Evolutionary conservation across 345 rosid species (phyloP), one percentile per base, ranked within the genome.

Genomic region (Pistacia vera): DNA sequence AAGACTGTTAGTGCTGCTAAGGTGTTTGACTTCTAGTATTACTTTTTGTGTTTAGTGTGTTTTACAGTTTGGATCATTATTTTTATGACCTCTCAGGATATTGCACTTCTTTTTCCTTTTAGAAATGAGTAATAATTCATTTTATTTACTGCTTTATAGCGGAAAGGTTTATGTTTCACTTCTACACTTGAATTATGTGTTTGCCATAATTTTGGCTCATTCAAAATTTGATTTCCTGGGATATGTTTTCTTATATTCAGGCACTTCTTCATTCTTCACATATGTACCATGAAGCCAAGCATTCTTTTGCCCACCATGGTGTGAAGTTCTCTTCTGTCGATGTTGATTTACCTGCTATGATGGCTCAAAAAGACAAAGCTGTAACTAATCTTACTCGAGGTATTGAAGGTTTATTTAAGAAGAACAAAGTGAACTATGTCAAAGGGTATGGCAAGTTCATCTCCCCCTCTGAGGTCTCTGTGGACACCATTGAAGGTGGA

Each of bases 221-320:
- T 17, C 17, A 28, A 9, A 35, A 3, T 52, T 54, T 20, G 11
- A 18, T 1, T 30, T 58, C 36, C 60, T 68, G 48, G 11, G n/a
- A 22, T 63, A 51, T 80, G 41, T 63, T 48, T 75, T 75, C 56
- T 59, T 60, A 17, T 33, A 44, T 73, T 41, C 85, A 97, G 99
- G 99, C 99, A 1, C 94, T 97, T 75, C 97, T 97, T 81, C 99
- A 97, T 89, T 97, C 99, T 6, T 94, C 99, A 57, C 99, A 97
- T 86, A 97, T 94, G 97, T 97, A 80, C 81, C 97, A 94, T 73
- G 97, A 97, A 86, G 99, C 99, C 58, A 76, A 74, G 75, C 98
- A 97, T 78, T 86, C 97, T 51, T 97, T 97, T 18, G 89, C 98
- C 44, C 74, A 52, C 74, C 99, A 94, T 33, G 99, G 99, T 28